phyloP scores from a whole-genome alignment of 2,329 filamentous ascomycete genomes.

The Rhynchosporium secalis region DNA sequence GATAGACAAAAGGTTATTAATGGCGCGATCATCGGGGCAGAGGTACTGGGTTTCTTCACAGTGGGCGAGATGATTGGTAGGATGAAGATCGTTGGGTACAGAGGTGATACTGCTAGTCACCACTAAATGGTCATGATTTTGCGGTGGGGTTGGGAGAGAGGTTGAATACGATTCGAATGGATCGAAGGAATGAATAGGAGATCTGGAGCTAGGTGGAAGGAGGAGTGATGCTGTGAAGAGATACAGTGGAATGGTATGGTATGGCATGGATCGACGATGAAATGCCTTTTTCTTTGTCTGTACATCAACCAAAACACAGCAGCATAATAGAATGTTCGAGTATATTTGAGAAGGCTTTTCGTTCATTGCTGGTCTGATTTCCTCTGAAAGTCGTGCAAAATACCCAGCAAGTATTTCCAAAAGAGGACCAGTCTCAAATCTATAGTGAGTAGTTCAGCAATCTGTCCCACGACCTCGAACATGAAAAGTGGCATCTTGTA shows the following conservation, averaged over 20 bases:
- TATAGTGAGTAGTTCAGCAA: no score
- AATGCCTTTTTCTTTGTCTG: conserved; percentile 33
- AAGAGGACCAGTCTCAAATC: no score
- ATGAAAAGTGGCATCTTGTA: no score
- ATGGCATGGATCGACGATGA: conserved; percentile 27
- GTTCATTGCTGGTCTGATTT: no score
- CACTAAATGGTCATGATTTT: conserved; percentile 49
- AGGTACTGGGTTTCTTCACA: conserved; percentile 95
- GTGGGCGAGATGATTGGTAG: conserved; percentile 95
- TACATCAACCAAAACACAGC: conserved; percentile 28
- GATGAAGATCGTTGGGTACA: conserved; percentile 93
- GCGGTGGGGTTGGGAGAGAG: not conserved
- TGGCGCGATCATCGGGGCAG: conserved; percentile 76
- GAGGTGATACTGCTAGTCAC: conserved; percentile 59
- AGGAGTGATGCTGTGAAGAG: conserved; percentile 18
- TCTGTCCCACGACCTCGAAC: no score
- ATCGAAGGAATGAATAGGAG: not conserved
- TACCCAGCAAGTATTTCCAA: no score
- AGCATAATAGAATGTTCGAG: conserved; percentile 24
- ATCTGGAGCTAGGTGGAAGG: not conserved
- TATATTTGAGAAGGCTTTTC: not conserved
- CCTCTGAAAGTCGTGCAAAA: no score
- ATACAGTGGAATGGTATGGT: not conserved
- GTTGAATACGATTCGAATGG: not conserved
- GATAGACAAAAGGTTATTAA: conserved; percentile 69